Evolutionary conservation across 345 rosid species (phyloP).

Genomic region (Populus deltoides): DNA sequence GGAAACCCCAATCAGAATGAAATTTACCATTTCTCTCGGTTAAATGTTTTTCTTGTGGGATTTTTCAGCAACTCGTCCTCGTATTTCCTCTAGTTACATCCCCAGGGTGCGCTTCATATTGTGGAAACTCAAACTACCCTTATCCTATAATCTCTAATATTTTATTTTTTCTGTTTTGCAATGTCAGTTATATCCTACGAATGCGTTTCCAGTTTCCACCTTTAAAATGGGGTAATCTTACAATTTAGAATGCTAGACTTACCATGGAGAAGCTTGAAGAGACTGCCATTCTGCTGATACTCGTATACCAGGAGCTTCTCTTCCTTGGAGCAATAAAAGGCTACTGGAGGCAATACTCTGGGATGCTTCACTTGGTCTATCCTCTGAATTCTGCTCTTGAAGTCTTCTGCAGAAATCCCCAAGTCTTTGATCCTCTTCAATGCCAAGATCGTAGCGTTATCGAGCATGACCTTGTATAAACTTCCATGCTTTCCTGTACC

Average conservation of each 20-base stretch:
- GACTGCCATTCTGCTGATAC: constrained; percentile 51
- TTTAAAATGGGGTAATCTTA: not conserved
- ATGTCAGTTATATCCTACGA: not conserved
- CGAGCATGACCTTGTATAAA: constrained; percentile 50
- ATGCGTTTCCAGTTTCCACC: not conserved
- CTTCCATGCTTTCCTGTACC: constrained; percentile 65
- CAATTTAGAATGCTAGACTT: not conserved
- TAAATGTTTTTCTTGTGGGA: not conserved
- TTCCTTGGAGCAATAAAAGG: constrained; percentile 56
- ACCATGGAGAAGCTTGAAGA: constrained; percentile 61
- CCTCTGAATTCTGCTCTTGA: constrained; percentile 43
- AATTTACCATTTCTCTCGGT: too few relatives aligned
- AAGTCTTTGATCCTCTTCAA: constrained; percentile 56
- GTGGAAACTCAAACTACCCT: not conserved
- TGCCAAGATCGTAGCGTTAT: constrained; percentile 35
- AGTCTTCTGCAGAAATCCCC: constrained; percentile 39
- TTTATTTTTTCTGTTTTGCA: not conserved
- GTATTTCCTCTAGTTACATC: not conserved
- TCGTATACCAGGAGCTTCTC: constrained; percentile 62
- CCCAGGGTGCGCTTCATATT: not conserved
- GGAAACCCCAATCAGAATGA: not conserved
- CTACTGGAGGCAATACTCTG: constrained; percentile 41
- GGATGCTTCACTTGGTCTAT: constrained; percentile 46
- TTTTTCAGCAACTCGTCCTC: not conserved
- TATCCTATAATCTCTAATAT: not conserved